These are phyloP conservation scores for Globisporangium cystogenes DNA, from an alignment of 352 stramenopile species.

Conservation along the genomic window DNA sequence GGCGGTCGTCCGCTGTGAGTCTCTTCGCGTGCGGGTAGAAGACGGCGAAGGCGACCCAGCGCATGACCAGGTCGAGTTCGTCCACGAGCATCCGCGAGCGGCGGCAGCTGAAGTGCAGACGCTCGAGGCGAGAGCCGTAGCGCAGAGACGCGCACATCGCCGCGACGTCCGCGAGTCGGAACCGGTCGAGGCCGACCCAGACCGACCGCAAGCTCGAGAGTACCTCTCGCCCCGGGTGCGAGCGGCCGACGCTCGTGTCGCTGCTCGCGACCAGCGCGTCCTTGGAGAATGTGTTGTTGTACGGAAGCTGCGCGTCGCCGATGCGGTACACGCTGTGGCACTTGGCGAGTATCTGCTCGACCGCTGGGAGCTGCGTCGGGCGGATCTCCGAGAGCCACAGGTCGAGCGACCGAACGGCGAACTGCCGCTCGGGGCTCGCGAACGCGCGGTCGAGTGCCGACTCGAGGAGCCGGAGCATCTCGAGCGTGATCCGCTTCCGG, in stretches of 20 bases:
- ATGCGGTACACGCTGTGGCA: not conserved
- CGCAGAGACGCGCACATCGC: constrained; percentile 5
- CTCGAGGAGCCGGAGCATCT: not conserved
- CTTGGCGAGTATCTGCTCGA: not conserved
- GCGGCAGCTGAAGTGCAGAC: not conserved
- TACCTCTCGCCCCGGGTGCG: too few relatives aligned
- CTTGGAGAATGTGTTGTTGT: too few relatives aligned
- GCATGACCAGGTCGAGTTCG: constrained; percentile 1
- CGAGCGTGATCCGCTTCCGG: too few relatives aligned
- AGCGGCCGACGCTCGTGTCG: not conserved
- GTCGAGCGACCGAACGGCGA: not conserved
- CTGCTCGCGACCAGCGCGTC: not conserved
- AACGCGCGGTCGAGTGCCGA: constrained; percentile 2
- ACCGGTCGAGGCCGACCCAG: not conserved
- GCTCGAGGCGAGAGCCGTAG: not conserved
- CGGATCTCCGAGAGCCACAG: not conserved
- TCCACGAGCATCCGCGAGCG: not conserved
- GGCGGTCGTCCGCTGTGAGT: not conserved
- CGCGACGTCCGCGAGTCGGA: not conserved
- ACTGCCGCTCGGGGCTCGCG: not conserved
- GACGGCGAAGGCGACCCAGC: constrained; percentile 10
- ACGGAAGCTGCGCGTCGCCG: too few relatives aligned
- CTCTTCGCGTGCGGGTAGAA: constrained; percentile 6
- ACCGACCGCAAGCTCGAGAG: too few relatives aligned
- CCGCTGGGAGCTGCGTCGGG: too few relatives aligned